Conservation (phyloP, 2,329 filamentous ascomycete species). For the Fusarium oligoseptatum region DNA sequence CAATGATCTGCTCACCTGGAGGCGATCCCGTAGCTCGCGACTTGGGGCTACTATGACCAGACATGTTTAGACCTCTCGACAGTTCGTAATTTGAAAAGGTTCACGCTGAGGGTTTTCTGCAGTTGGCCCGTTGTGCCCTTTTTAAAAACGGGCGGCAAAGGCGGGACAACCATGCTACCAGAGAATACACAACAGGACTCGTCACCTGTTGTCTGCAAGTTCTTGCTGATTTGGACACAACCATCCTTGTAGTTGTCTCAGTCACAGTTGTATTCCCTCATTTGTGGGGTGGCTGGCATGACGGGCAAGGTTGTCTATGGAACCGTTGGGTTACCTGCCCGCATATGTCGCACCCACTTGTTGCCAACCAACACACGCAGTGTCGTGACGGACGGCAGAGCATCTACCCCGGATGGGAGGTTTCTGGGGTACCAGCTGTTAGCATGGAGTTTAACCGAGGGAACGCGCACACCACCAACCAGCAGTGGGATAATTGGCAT, state of each 20-base stretch:
- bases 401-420: not conserved
- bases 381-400: not conserved
- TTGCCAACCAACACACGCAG: not conserved
- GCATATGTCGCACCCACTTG: not conserved
- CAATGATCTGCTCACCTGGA: not conserved
- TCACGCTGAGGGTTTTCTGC: not conserved
- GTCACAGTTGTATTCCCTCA: not conserved
- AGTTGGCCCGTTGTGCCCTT: not conserved
- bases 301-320: not conserved
- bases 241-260: not conserved
- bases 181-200: not conserved
- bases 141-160: not conserved
- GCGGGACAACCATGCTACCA: not conserved
- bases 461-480: not conserved
- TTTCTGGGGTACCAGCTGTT: not conserved
- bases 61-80: not conserved
- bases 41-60: not conserved
- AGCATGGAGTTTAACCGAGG: not conserved
- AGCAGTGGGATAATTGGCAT: not conserved
- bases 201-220: slow-evolving; percentile 1
- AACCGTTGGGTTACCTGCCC: not conserved
- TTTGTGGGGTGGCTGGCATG: not conserved
- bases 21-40: not conserved
- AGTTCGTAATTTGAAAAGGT: not conserved
- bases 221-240: not conserved